These are phyloP conservation scores for Nitzschia inconspicua DNA, from an alignment of 108 stramenopile genomes.

Conservation along the genomic window DNA sequence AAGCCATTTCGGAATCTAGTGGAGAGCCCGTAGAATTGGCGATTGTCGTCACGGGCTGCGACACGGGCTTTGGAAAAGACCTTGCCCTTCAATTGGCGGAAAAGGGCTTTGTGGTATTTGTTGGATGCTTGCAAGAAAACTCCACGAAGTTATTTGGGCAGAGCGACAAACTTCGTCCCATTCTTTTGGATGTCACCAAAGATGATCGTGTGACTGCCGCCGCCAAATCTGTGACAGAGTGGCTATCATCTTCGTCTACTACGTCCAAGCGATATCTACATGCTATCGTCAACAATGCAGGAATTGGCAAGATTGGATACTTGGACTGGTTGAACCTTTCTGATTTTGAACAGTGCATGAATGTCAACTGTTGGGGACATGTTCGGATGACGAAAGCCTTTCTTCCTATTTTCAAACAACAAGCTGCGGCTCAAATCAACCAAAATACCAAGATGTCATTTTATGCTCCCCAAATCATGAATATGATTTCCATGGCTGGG, in stretches of 20 bases:
- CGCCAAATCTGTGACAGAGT: constrained; percentile 17
- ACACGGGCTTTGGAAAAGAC: constrained; percentile 56
- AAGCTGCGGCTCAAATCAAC: constrained; percentile 10
- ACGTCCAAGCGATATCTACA: constrained; percentile 32
- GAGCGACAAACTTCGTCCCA: constrained; percentile 6
- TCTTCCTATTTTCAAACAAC: constrained; percentile 39
- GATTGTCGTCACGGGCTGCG: constrained; percentile 64
- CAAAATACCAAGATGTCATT: neutral
- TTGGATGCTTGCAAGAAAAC: constrained; percentile 34
- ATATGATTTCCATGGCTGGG: constrained; percentile 45
- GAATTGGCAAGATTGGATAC: constrained; percentile 31
- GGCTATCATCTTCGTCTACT: constrained; percentile 10
- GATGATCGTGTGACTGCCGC: constrained; percentile 16
- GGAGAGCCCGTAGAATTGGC: constrained; percentile 17
- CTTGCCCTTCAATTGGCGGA: constrained; percentile 26
- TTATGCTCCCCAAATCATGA: constrained; percentile 24
- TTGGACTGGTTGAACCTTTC: constrained; percentile 42
- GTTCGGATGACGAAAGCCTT: constrained; percentile 47
- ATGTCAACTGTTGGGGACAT: constrained; percentile 53
- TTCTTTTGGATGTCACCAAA: constrained; percentile 39
- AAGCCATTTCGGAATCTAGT: neutral
- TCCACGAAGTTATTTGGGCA: constrained; percentile 10
- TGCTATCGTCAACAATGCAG: constrained; percentile 57
- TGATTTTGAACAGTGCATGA: constrained; percentile 31
- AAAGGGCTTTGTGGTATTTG: constrained; percentile 46